phyloP scores from a whole-genome alignment of 345 rosid genomes.

The Eucalyptus rudis region DNA sequence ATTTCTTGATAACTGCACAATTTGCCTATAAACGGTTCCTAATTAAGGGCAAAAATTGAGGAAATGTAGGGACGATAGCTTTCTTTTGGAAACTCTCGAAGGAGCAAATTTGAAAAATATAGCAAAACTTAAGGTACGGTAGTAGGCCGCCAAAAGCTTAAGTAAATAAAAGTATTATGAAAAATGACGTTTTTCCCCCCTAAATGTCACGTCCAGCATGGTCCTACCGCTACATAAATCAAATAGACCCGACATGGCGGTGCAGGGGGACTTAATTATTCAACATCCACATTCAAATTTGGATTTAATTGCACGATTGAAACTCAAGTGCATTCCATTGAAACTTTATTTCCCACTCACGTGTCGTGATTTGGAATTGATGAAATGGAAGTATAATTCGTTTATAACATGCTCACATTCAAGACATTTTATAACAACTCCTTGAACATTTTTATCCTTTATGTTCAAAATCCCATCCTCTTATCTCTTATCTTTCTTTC shows the following conservation, averaged over 20 bases:
- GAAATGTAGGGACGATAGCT: not conserved
- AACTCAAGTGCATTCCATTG: not conserved
- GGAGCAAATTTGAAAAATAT: not conserved
- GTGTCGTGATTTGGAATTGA: not conserved
- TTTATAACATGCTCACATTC: not conserved
- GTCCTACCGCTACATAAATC: not conserved
- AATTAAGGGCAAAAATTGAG: not conserved
- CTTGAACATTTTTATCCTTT: too few relatives aligned
- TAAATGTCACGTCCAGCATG: not conserved
- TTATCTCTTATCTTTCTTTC: too few relatives aligned
- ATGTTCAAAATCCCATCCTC: too few relatives aligned
- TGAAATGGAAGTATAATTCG: not conserved
- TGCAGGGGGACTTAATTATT: too few relatives aligned
- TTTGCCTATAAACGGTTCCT: not conserved
- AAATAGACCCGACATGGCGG: not conserved
- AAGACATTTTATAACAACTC: too few relatives aligned
- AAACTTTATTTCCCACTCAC: not conserved
- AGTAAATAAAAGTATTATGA: not conserved
- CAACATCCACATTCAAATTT: too few relatives aligned
- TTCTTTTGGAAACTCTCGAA: not conserved
- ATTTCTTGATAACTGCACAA: too few relatives aligned
- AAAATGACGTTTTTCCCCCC: not conserved
- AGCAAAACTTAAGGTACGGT: not conserved
- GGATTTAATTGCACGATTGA: too few relatives aligned
- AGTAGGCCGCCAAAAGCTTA: not conserved